phyloP scores from a whole-genome alignment of 2,329 filamentous ascomycete genomes.

The Allantophomopsis lycopodina region DNA sequence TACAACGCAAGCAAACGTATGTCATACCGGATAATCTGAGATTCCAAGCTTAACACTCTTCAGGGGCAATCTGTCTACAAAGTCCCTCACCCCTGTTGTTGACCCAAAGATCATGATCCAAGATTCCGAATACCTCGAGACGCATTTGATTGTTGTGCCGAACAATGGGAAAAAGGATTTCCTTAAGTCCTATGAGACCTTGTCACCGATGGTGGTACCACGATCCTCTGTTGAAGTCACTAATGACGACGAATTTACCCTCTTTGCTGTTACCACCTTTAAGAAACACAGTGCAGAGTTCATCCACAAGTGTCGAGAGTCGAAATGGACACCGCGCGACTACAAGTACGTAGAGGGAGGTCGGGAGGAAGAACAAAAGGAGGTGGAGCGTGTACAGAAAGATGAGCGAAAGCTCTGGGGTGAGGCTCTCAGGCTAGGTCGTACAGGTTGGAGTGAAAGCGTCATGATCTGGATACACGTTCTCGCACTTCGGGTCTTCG shows the following conservation, averaged over 20 bases:
- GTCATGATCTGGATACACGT: constrained; percentile 96
- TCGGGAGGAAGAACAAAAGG: constrained; percentile 75
- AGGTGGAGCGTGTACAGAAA: constrained; percentile 67
- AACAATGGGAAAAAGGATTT: constrained; percentile 74
- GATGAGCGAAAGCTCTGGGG: constrained; percentile 90
- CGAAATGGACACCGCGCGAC: constrained; percentile 88
- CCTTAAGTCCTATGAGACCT: constrained; percentile 73
- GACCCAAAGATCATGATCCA: constrained; percentile 68
- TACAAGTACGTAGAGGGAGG: constrained; percentile 89
- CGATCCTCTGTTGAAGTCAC: constrained; percentile 71
- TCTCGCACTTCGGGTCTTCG: constrained; percentile 81
- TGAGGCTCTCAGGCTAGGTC: constrained; percentile 72
- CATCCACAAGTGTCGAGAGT: constrained; percentile 79
- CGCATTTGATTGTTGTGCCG: constrained; percentile 84
- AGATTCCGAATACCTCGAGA: constrained; percentile 93
- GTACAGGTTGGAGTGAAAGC: constrained; percentile 90
- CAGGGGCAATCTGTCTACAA: constrained; percentile 86
- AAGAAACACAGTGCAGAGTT: constrained; percentile 86
- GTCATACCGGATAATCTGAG: constrained; percentile 13
- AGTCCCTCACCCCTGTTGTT: constrained; percentile 82
- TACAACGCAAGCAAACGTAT: constrained; percentile 82
- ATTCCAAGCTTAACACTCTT: too few relatives aligned
- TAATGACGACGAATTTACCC: constrained; percentile 76
- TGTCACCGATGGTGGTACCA: constrained; percentile 85
- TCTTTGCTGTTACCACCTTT: constrained; percentile 84